phyloP scores from a whole-genome alignment of 1,284 basidiomycete species.

The Termitomyces sp. region DNA sequence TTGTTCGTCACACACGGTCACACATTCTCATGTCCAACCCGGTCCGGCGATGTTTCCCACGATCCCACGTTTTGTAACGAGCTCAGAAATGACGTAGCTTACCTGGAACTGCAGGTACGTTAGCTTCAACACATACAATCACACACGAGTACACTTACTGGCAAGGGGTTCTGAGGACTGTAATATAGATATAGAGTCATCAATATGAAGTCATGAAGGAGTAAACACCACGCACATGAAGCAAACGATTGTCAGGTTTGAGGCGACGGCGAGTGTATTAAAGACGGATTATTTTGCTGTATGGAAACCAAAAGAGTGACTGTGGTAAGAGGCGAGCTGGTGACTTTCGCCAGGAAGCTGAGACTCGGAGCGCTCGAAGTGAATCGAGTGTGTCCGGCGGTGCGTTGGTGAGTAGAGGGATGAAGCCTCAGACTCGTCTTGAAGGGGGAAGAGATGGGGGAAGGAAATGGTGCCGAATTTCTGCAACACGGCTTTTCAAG shows the following conservation, averaged over 20 bases:
- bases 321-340: conserved; percentile 35
- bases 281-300: conserved; percentile 26
- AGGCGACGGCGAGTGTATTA: conserved; percentile 16
- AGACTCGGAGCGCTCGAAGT: conserved; percentile 41
- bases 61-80: conserved; percentile 57
- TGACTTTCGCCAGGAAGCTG: conserved; percentile 30
- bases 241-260: conserved; percentile 17
- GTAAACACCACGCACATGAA: conserved; percentile 12
- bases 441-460: conserved; percentile 23
- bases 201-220: neutral
- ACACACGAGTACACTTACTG: conserved; percentile 1
- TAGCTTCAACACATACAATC: neutral
- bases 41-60: conserved; percentile 32
- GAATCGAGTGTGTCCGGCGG: conserved; percentile 41
- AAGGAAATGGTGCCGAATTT: conserved; percentile 31
- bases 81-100: conserved; percentile 27
- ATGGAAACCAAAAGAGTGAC: conserved; percentile 48
- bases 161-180: neutral
- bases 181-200: neutral
- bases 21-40: conserved; percentile 12
- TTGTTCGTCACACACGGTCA: conserved; percentile 15
- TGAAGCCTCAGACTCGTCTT: conserved; percentile 21
- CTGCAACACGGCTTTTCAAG: conserved; percentile 44
- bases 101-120: neutral
- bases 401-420: conserved; percentile 23